Conservation (phyloP, 768 basidiomycete species). For the Phaffia australis region DNA sequence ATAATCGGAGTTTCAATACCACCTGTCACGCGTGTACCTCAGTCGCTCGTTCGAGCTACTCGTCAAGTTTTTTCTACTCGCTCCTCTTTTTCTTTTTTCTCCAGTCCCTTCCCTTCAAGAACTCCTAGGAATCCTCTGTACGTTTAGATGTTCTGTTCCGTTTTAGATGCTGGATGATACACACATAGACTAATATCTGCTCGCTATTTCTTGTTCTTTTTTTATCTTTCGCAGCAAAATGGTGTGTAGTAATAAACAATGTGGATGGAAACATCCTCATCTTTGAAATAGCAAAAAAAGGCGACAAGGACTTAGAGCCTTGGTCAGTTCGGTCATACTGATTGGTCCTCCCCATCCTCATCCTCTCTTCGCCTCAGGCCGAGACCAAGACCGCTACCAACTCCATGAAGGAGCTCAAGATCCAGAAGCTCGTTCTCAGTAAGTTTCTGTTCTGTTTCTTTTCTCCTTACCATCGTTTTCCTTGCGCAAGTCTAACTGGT, state of each 20-base stretch:
- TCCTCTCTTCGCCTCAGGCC: slow-evolving; percentile 31
- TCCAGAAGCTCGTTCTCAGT: slow-evolving; percentile 99
- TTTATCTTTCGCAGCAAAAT: slow-evolving; percentile 2
- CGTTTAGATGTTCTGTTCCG: too few species aligned
- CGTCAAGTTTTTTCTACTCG: too few species aligned
- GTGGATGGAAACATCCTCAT: not conserved
- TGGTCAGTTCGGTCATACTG: slow-evolving; percentile 4
- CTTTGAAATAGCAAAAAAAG: not conserved
- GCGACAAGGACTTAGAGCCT: too few species aligned
- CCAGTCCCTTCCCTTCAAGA: too few species aligned
- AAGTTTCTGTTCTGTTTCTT: slow-evolving; percentile 40
- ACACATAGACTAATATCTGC: too few species aligned
- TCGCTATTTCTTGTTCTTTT: not conserved
- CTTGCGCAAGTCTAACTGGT: not conserved
- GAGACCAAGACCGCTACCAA: slow-evolving; percentile 46
- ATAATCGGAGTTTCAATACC: too few species aligned
- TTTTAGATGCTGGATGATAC: too few species aligned
- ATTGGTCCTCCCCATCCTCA: not conserved
- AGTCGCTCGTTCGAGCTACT: too few species aligned
- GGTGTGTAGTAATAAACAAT: not conserved
- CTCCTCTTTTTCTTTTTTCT: too few species aligned
- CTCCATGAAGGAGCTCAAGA: slow-evolving; percentile 89
- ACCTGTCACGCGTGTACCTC: too few species aligned
- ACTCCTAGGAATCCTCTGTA: too few species aligned
- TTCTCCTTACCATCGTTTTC: not conserved